A percentile compares a stretch with the other conserved stretches of the same genome.
phyloP scores from a whole-genome alignment of 257 asterid genomes.

The Capsicum chinense region DNA sequence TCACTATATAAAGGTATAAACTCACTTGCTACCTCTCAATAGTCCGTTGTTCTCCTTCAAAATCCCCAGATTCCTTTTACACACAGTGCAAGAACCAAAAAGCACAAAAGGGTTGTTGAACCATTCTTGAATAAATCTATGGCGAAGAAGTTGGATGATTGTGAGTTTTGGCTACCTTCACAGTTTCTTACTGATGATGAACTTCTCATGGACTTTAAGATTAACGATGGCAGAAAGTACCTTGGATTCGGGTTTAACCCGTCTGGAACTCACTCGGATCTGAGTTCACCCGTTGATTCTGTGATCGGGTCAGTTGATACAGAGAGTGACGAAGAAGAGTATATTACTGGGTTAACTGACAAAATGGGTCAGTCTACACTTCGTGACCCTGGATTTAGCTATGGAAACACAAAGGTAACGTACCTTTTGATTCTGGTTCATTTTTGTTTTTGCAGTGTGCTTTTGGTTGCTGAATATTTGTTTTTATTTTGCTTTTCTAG shows the following conservation, averaged over 20 bases:
- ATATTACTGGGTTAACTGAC: constrained; percentile 49
- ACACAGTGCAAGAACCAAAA: neutral
- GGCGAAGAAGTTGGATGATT: constrained; percentile 42
- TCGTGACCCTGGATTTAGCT: constrained; percentile 31
- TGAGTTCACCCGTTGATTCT: constrained; percentile 74
- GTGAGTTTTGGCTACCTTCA: constrained; percentile 49
- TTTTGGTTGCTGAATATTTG: neutral
- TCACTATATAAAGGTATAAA: neutral
- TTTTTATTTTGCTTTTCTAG: constrained; percentile 27
- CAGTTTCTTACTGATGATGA: constrained; percentile 46
- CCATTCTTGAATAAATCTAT: neutral
- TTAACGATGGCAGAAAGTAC: neutral
- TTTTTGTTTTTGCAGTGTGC: neutral
- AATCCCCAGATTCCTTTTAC: neutral
- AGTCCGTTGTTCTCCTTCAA: too few relatives aligned
- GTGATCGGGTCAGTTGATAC: constrained; percentile 57
- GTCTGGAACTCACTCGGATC: constrained; percentile 49
- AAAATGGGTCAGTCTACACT: constrained; percentile 49
- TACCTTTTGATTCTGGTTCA: neutral
- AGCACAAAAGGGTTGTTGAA: neutral
- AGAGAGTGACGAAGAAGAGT: constrained; percentile 79
- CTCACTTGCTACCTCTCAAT: too few relatives aligned
- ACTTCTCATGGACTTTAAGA: constrained; percentile 20
- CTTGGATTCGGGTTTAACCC: constrained; percentile 25
- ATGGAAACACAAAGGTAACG: constrained; percentile 58